These are phyloP conservation scores for Colletotrichum sp. DNA, from an alignment of 2,329 filamentous ascomycete species.

Conservation along the genomic window DNA sequence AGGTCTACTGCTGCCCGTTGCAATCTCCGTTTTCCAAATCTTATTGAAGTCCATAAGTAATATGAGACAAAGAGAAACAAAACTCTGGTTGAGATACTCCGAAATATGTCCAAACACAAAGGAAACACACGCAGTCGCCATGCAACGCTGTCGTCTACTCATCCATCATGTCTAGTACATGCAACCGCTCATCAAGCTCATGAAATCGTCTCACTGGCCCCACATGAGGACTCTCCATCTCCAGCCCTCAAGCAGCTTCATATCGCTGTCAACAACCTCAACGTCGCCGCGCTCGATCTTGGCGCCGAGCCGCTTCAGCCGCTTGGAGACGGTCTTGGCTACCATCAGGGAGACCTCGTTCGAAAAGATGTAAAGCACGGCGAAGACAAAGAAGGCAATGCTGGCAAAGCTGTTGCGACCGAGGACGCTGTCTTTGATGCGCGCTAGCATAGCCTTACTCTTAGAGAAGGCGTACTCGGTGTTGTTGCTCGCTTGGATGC, in stretches of 20 bases:
- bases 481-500: slow-evolving; percentile 45
- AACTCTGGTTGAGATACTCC: neutral
- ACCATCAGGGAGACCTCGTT: slow-evolving; percentile 64
- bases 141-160: neutral
- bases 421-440: slow-evolving; percentile 51
- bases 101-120: neutral
- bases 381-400: slow-evolving; percentile 60
- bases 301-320: slow-evolving; percentile 51
- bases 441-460: slow-evolving; percentile 54
- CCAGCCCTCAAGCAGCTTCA: slow-evolving; percentile 59
- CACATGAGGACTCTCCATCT: slow-evolving; percentile 60
- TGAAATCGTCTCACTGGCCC: slow-evolving; percentile 27
- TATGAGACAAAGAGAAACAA: neutral
- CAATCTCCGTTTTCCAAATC: neutral
- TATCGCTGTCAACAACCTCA: slow-evolving; percentile 51
- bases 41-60: neutral
- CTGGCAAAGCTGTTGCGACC: slow-evolving; percentile 52
- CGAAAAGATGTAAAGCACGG: slow-evolving; percentile 62
- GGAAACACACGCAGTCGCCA: neutral
- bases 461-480: slow-evolving; percentile 63
- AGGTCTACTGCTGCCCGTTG: neutral
- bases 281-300: slow-evolving; percentile 54
- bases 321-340: slow-evolving; percentile 54
- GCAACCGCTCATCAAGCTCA: neutral
- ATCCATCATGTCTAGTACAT: neutral